Percentiles rank a stretch among this genome's conserved stretches.
phyloP scores from a whole-genome alignment of 495 filamentous ascomycete species.

The Talaromyces stipitatus region DNA sequence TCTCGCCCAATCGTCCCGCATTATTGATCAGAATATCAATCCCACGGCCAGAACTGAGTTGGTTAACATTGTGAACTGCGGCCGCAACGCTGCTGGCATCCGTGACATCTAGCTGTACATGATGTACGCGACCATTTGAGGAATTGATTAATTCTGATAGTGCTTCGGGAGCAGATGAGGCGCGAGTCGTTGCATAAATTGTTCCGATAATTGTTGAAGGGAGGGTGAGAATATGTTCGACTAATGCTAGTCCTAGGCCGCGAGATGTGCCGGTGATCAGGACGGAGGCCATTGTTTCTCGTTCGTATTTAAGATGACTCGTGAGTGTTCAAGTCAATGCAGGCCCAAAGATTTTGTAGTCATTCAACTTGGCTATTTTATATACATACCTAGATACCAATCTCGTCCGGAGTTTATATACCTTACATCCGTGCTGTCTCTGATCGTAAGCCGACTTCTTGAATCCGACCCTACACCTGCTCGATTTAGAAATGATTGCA shows the following conservation, averaged over 20 bases:
- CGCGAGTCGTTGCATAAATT: constrained; percentile 31
- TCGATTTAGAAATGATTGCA: too few relatives aligned
- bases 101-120: constrained; percentile 37
- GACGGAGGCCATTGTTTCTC: constrained; percentile 19
- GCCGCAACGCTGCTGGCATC: constrained; percentile 33
- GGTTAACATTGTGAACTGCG: constrained; percentile 26
- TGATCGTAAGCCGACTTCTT: too few relatives aligned
- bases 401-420: too few relatives aligned
- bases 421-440: too few relatives aligned
- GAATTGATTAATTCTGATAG: constrained; percentile 16
- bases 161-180: constrained; percentile 12
- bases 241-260: constrained; percentile 33
- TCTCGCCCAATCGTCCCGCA: constrained; percentile 7
- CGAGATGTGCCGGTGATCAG: constrained; percentile 34
- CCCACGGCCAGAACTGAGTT: constrained; percentile 24
- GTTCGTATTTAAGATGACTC: too few relatives aligned
- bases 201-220: constrained; percentile 19
- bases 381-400: too few relatives aligned
- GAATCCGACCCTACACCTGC: too few relatives aligned
- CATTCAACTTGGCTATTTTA: too few relatives aligned
- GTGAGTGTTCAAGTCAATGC: too few relatives aligned
- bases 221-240: constrained; percentile 19
- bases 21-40: constrained; percentile 14
- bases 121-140: constrained; percentile 28
- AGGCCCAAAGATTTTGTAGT: too few relatives aligned